Evolutionary conservation across 1,284 basidiomycete genomes (phyloP).

Genomic region (Chondrostereum purpureum): DNA sequence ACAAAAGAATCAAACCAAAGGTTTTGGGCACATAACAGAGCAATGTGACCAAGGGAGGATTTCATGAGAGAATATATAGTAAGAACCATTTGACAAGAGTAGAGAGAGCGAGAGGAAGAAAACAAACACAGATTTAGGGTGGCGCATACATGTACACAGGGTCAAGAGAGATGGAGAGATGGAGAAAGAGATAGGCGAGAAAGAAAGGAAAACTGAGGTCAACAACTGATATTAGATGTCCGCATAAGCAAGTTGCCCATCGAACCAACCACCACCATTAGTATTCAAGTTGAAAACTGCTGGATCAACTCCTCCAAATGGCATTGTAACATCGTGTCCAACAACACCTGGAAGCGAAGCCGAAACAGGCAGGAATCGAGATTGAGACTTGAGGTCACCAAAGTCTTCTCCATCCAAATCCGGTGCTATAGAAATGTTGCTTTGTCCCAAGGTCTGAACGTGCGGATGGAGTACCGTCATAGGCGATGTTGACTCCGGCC

Average conservation of each 20-base stretch:
- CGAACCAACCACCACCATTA: neutral
- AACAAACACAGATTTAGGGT: constrained; percentile 8
- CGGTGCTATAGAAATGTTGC: neutral
- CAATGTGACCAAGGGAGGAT: constrained; percentile 10
- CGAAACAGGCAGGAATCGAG: no score
- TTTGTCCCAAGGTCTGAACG: neutral
- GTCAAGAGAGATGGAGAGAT: constrained; percentile 12
- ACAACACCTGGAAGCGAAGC: no score
- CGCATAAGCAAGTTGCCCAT: neutral
- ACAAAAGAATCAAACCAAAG: no score
- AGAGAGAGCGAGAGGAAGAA: constrained; percentile 12
- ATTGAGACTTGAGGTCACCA: neutral
- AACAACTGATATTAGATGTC: neutral
- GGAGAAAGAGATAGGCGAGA: no score
- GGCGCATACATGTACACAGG: constrained; percentile 1
- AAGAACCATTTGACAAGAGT: constrained; percentile 10
- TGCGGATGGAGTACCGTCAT: neutral
- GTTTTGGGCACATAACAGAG: no score
- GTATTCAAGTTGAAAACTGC: neutral
- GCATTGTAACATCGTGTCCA: neutral
- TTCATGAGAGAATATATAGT: constrained; percentile 9
- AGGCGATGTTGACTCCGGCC: neutral
- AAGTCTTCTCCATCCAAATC: no score
- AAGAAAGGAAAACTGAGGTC: constrained; percentile 11
- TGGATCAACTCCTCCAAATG: neutral